A percentile compares a stretch with the other conserved stretches of the same genome.
Conservation (phyloP, 768 basidiomycete genomes). For the Galerina marginata region DNA sequence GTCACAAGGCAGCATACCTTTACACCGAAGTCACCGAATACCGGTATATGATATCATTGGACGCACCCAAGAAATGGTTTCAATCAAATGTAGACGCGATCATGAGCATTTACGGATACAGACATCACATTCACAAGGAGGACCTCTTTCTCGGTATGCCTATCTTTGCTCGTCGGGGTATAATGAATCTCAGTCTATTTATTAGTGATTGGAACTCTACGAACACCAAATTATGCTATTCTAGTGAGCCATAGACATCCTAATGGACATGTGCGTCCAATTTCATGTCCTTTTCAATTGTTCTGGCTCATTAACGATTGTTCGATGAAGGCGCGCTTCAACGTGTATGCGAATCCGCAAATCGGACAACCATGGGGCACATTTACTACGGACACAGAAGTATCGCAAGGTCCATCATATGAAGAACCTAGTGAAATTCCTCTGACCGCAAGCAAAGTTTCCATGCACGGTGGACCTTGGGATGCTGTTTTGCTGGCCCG, state of each 20-base stretch:
- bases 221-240: slow-evolving; percentile 72
- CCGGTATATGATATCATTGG: slow-evolving; percentile 65
- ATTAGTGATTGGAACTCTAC: slow-evolving; percentile 70
- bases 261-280: slow-evolving; percentile 37
- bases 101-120: slow-evolving; percentile 54
- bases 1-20: slow-evolving; percentile 70
- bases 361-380: slow-evolving; percentile 74
- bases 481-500: slow-evolving; percentile 68
- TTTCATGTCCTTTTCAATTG: slow-evolving; percentile 12
- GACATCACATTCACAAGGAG: slow-evolving; percentile 58
- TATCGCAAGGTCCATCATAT: slow-evolving; percentile 53
- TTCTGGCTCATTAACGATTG: not conserved
- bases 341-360: slow-evolving; percentile 60
- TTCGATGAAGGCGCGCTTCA: slow-evolving; percentile 62
- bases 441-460: slow-evolving; percentile 59
- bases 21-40: slow-evolving; percentile 75
- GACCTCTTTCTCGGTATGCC: slow-evolving; percentile 59
- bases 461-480: slow-evolving; percentile 47
- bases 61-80: slow-evolving; percentile 77
- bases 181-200: not conserved
- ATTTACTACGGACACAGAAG: slow-evolving; percentile 63
- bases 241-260: slow-evolving; percentile 77
- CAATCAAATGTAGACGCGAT: slow-evolving; percentile 69
- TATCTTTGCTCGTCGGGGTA: not conserved
- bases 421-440: slow-evolving; percentile 40